Percentiles rank a stretch among this genome's conserved stretches.
Conservation (phyloP, 1,139 yeast species). For the Sugiyamaella pinicola region DNA sequence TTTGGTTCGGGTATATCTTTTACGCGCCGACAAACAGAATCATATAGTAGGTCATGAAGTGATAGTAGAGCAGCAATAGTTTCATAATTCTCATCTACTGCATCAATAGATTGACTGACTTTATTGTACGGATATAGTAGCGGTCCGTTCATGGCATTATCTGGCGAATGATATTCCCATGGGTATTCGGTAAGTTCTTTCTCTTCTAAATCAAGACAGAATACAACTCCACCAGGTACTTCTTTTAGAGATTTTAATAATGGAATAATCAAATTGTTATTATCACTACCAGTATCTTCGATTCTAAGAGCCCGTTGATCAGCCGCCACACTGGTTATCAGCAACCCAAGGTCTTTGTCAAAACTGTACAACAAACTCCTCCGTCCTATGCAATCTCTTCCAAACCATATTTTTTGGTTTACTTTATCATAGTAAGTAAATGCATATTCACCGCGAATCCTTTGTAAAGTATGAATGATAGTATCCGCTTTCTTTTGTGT, state of each 20-base stretch:
- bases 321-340: slow-evolving; percentile 37
- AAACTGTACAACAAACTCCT: slow-evolving; percentile 61
- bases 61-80: slow-evolving; percentile 12
- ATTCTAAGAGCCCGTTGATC: neutral
- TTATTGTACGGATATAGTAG: slow-evolving; percentile 23
- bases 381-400: slow-evolving; percentile 81
- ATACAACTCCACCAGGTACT: slow-evolving; percentile 39
- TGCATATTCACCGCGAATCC: slow-evolving; percentile 82
- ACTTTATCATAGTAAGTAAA: slow-evolving; percentile 53
- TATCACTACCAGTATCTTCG: neutral
- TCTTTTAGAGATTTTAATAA: slow-evolving; percentile 26
- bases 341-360: slow-evolving; percentile 37
- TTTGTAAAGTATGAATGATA: slow-evolving; percentile 40
- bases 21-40: slow-evolving; percentile 56
- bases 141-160: neutral
- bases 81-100: slow-evolving; percentile 1
- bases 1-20: slow-evolving; percentile 48
- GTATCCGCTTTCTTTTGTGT: slow-evolving; percentile 28
- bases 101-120: slow-evolving; percentile 12
- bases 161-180: slow-evolving; percentile 23
- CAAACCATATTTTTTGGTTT: slow-evolving; percentile 59
- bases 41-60: slow-evolving; percentile 27
- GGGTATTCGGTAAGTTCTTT: slow-evolving; percentile 8
- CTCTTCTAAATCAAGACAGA: slow-evolving; percentile 29
- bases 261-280: neutral